phyloP scores from a whole-genome alignment of 805 yeast genomes.

The Huiozyma naganishii region DNA sequence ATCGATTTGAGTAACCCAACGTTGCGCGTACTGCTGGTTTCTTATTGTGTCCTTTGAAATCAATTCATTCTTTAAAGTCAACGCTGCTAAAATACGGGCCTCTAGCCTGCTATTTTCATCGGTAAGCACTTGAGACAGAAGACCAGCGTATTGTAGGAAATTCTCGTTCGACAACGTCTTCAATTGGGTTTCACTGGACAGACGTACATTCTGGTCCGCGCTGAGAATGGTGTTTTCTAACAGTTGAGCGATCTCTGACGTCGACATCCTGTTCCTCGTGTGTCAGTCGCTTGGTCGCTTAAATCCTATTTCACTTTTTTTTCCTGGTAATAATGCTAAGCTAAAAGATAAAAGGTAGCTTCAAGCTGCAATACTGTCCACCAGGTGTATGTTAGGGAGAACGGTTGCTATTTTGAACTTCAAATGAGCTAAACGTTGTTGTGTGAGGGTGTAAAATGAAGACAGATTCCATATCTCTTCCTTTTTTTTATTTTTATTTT shows the following conservation, averaged over 20 bases:
- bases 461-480: too few species aligned
- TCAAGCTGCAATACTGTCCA: too few species aligned
- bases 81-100: conserved; percentile 85
- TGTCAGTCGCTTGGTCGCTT: not conserved
- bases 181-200: conserved; percentile 71
- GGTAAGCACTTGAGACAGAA: conserved; percentile 61
- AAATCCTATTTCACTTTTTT: not conserved
- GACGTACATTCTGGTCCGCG: conserved; percentile 54
- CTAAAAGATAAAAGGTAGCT: too few species aligned
- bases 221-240: conserved; percentile 72
- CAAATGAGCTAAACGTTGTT: too few species aligned
- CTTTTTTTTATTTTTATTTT: too few species aligned
- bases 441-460: too few species aligned
- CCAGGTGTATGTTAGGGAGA: too few species aligned
- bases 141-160: conserved; percentile 62
- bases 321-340: not conserved
- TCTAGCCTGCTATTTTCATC: conserved; percentile 56
- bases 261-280: conserved; percentile 13
- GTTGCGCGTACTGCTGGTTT: conserved; percentile 46
- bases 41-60: conserved; percentile 67
- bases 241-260: conserved; percentile 49
- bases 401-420: too few species aligned
- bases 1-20: conserved; percentile 60
- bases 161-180: conserved; percentile 59
- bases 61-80: conserved; percentile 78